phyloP scores from a whole-genome alignment of 495 filamentous ascomycete genomes.

The Bombardia bombarda region DNA sequence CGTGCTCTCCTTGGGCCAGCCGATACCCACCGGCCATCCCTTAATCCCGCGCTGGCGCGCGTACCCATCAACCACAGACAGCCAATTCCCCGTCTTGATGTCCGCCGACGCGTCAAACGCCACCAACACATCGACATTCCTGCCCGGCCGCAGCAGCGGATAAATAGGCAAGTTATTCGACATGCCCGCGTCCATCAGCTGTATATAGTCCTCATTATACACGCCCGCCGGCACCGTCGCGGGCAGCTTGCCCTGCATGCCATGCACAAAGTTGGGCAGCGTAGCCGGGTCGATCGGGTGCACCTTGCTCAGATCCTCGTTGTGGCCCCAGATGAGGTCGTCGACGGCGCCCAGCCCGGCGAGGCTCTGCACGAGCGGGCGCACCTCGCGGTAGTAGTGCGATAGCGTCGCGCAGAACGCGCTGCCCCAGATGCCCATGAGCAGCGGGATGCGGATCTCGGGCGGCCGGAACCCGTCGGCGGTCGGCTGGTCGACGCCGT shows the following conservation, averaged over 20 bases:
- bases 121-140: conserved; percentile 85
- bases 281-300: conserved; percentile 86
- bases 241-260: conserved; percentile 68
- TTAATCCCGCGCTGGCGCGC: conserved; percentile 79
- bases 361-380: conserved; percentile 65
- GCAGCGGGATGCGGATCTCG: conserved; percentile 67
- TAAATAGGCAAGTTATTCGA: conserved; percentile 96
- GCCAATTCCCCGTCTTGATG: conserved; percentile 59
- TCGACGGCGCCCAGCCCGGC: conserved; percentile 73
- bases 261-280: conserved; percentile 79
- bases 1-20: conserved; percentile 66
- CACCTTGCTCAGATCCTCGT: conserved; percentile 75
- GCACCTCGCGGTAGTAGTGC: conserved; percentile 92
- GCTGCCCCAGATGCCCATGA: conserved; percentile 90
- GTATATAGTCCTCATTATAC: conserved; percentile 58
- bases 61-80: conserved; percentile 86
- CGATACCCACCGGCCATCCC: conserved; percentile 86
- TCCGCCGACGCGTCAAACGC: conserved; percentile 33
- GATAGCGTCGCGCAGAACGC: conserved; percentile 92
- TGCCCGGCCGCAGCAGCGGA: conserved; percentile 77
- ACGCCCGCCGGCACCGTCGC: conserved; percentile 66
- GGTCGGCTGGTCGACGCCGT: conserved; percentile 55
- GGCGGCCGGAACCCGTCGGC: conserved; percentile 55
- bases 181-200: conserved; percentile 97
- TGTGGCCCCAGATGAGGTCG: conserved; percentile 72